Conservation (phyloP, 2,329 filamentous ascomycete species). For the Aurifilum marmelostoma region DNA sequence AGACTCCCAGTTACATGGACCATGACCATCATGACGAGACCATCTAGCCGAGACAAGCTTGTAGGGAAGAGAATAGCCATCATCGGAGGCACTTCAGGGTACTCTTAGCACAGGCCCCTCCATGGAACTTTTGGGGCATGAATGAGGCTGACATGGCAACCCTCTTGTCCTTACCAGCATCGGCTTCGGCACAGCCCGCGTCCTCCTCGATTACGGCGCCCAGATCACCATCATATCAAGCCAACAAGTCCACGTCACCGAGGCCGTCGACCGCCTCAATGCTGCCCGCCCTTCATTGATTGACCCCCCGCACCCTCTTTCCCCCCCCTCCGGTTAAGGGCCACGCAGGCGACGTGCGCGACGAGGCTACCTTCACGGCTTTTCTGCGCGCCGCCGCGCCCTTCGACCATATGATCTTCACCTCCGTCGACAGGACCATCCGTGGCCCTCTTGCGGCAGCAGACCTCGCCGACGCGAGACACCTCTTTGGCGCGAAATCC, state of each 20-base stretch:
- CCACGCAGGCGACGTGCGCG: conserved; percentile 39
- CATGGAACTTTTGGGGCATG: not conserved
- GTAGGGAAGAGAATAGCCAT: conserved; percentile 41
- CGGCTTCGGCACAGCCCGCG: conserved; percentile 43
- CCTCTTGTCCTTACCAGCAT: conserved; percentile 35
- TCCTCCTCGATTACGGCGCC: conserved; percentile 42
- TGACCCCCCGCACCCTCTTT: not conserved
- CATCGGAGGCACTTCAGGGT: conserved; percentile 44
- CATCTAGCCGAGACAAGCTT: conserved; percentile 37
- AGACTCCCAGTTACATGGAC: not conserved
- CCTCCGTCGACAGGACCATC: conserved; percentile 44
- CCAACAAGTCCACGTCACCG: conserved; percentile 36
- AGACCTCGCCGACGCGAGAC: conserved; percentile 39
- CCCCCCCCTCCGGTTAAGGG: conserved; percentile 33
- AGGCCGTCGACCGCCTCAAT: conserved; percentile 38
- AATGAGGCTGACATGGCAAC: not conserved
- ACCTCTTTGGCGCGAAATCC: conserved; percentile 45
- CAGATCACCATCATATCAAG: conserved; percentile 42
- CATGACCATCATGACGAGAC: conserved; percentile 11
- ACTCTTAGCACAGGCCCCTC: not conserved
- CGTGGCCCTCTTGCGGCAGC: conserved; percentile 40
- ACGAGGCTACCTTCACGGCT: conserved; percentile 40
- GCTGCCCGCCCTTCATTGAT: not conserved
- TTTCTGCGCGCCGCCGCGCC: conserved; percentile 39
- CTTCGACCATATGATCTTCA: conserved; percentile 44